A percentile compares a stretch with the other conserved stretches of the same genome.
These are phyloP conservation scores for Phyllosticta paracitricarpa DNA, from an alignment of 2,329 filamentous ascomycete species.

Conservation along the genomic window DNA sequence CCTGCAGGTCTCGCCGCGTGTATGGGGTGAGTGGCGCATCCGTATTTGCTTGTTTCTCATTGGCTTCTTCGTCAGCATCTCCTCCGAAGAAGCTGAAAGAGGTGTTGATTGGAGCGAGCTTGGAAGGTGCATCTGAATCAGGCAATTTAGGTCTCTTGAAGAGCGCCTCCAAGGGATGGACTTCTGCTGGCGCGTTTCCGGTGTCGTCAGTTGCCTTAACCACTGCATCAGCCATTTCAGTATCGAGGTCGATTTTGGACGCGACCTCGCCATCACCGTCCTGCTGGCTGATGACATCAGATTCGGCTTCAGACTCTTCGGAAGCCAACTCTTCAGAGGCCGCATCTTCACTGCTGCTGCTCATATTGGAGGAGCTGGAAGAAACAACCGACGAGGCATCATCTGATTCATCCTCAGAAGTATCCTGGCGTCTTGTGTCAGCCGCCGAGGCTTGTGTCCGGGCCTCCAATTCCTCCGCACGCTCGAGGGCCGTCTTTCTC, in stretches of 20 bases:
- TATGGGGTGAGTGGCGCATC: slow-evolving; percentile 66
- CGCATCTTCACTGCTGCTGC: slow-evolving; percentile 10
- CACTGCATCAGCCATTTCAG: slow-evolving; percentile 7
- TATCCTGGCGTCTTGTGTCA: slow-evolving; percentile 4
- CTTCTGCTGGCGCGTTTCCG: slow-evolving; percentile 23
- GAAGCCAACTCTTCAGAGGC: not conserved
- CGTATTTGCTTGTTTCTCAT: slow-evolving; percentile 26
- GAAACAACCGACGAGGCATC: slow-evolving; percentile 25
- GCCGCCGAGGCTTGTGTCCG: not conserved
- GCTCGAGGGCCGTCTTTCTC: not conserved
- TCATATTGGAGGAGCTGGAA: slow-evolving; percentile 23
- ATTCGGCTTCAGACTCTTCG: slow-evolving; percentile 14
- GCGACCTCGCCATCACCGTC: slow-evolving; percentile 13
- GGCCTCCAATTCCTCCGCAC: slow-evolving; percentile 2
- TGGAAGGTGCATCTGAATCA: slow-evolving; percentile 27
- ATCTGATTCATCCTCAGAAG: slow-evolving; percentile 10
- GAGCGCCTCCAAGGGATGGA: slow-evolving; percentile 84
- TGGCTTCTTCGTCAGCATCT: slow-evolving; percentile 24
- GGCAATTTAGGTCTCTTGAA: slow-evolving; percentile 61
- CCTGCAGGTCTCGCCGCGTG: slow-evolving; percentile 67
- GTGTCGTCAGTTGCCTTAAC: not conserved
- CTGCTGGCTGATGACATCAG: slow-evolving; percentile 13
- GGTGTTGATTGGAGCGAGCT: slow-evolving; percentile 36
- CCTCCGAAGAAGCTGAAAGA: slow-evolving; percentile 71
- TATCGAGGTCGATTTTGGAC: slow-evolving; percentile 11